phyloP scores from a whole-genome alignment of 2,329 filamentous ascomycete species.

The Xylaria hypoxylon region DNA sequence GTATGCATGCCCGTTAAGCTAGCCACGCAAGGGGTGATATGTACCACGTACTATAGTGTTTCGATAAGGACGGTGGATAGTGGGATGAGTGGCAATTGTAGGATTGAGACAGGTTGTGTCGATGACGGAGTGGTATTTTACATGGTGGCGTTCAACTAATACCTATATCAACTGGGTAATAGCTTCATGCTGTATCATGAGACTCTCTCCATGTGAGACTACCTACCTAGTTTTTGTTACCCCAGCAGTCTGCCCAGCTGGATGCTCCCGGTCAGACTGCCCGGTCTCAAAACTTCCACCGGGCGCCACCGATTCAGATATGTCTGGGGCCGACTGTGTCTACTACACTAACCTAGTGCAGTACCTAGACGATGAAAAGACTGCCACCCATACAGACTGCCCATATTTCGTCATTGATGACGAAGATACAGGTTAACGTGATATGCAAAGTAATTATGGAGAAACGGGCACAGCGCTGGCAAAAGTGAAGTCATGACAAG shows the following conservation, averaged over 20 bases:
- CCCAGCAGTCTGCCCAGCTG: background rate
- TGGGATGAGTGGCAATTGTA: background rate
- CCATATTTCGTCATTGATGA: slow-evolving; percentile 21
- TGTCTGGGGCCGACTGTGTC: background rate
- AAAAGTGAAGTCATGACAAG: background rate
- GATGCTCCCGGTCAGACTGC: background rate
- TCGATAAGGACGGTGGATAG: slow-evolving; percentile 1
- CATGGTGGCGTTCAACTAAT: background rate
- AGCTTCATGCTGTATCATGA: background rate
- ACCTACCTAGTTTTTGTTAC: background rate
- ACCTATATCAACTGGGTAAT: background rate
- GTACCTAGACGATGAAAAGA: background rate
- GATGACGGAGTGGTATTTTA: background rate
- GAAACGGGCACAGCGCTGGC: background rate
- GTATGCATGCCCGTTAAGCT: slow-evolving; percentile 15
- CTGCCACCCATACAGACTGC: background rate
- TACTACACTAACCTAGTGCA: too few relatives aligned
- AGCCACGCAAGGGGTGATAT: background rate
- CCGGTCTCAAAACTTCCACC: background rate
- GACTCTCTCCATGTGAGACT: slow-evolving; percentile 4
- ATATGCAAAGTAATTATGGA: background rate
- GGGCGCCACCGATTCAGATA: background rate
- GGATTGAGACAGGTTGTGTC: background rate
- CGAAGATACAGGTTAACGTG: slow-evolving; percentile 1
- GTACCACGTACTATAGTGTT: background rate